Percentiles rank a stretch among this genome's conserved stretches.
Conservation (phyloP, 805 yeast species). For the Yamadazyma insecticola region DNA sequence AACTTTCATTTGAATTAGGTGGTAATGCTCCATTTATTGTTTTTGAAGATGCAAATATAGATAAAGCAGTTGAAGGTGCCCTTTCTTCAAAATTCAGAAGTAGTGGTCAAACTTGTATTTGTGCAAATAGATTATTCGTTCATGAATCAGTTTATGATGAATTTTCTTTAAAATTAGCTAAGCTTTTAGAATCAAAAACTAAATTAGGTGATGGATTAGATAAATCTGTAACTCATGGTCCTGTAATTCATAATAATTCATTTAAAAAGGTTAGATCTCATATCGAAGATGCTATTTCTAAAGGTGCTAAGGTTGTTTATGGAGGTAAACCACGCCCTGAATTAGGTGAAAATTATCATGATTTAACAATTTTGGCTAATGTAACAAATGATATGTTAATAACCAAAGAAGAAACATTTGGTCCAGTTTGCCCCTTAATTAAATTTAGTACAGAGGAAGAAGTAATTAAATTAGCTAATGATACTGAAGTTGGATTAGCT, state of each 20-base stretch:
- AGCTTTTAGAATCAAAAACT: constrained; percentile 29
- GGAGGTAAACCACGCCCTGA: constrained; percentile 58
- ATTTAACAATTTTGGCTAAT: constrained; percentile 62
- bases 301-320: constrained; percentile 58
- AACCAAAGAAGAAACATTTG: constrained; percentile 72
- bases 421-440: constrained; percentile 72
- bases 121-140: constrained; percentile 57
- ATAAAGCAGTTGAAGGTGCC: constrained; percentile 48
- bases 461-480: constrained; percentile 59
- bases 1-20: constrained; percentile 59
- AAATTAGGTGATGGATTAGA: constrained; percentile 62
- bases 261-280: constrained; percentile 57
- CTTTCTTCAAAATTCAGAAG: constrained; percentile 56
- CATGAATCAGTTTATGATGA: constrained; percentile 48
- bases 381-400: constrained; percentile 56
- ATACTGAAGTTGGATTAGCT: constrained; percentile 69
- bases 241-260: constrained; percentile 62
- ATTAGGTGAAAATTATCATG: constrained; percentile 61
- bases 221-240: constrained; percentile 65
- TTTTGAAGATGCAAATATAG: constrained; percentile 56
- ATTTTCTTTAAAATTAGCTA: constrained; percentile 42
- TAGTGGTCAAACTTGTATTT: constrained; percentile 64
- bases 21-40: constrained; percentile 66
- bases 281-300: constrained; percentile 58
- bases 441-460: constrained; percentile 62